These are phyloP conservation scores for Amesomyces nigricolor DNA, from an alignment of 2,329 filamentous ascomycete genomes.

Conservation along the genomic window DNA sequence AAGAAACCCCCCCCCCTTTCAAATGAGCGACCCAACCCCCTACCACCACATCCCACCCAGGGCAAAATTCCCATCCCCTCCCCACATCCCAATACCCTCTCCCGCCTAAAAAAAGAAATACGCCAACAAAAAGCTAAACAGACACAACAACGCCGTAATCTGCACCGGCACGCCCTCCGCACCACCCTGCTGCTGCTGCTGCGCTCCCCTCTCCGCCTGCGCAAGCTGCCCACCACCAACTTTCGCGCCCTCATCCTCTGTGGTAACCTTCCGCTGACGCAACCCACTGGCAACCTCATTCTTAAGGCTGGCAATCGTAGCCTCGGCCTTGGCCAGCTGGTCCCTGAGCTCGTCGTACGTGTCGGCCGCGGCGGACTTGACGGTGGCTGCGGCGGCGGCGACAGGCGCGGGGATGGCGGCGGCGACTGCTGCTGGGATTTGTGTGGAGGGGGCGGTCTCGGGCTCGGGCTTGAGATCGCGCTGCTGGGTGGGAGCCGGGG, in stretches of 20 bases:
- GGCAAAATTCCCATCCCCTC: background rate
- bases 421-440: background rate
- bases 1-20: background rate
- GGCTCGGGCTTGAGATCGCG: slow-evolving; percentile 13
- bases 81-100: background rate
- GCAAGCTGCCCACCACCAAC: slow-evolving; percentile 42
- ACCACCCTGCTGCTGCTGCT: slow-evolving; percentile 47
- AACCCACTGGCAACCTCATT: slow-evolving; percentile 59
- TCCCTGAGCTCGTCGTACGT: slow-evolving; percentile 30
- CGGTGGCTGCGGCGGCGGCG: slow-evolving; percentile 18
- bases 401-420: slow-evolving; percentile 7
- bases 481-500: slow-evolving; percentile 19
- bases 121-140: slow-evolving; percentile 86
- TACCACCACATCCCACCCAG: no score
- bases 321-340: slow-evolving; percentile 57
- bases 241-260: slow-evolving; percentile 47
- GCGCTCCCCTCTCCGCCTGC: slow-evolving; percentile 39
- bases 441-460: slow-evolving; percentile 16
- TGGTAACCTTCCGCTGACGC: slow-evolving; percentile 71
- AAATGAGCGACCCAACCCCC: background rate
- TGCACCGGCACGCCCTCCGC: slow-evolving; percentile 81
- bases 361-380: slow-evolving; percentile 23
- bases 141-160: slow-evolving; percentile 74
- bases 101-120: slow-evolving; percentile 85
- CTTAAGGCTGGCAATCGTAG: slow-evolving; percentile 63